These are phyloP conservation scores for Trichodelitschia bisporula DNA, from an alignment of 495 filamentous ascomycete genomes.

Conservation along the genomic window DNA sequence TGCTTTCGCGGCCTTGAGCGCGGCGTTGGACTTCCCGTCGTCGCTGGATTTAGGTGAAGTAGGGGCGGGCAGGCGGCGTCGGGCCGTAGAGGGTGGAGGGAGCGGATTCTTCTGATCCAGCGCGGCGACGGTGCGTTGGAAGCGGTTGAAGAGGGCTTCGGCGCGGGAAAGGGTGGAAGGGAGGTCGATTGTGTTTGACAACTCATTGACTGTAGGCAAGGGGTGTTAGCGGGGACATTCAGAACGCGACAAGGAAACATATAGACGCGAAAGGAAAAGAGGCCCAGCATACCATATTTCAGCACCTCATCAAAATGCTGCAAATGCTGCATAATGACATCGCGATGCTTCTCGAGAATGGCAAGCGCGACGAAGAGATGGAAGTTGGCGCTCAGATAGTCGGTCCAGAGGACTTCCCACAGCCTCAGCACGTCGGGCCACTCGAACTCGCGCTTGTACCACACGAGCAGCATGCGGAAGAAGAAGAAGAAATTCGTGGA, in stretches of 20 bases:
- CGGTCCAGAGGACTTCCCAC: slow-evolving; percentile 91
- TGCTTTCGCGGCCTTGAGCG: not conserved
- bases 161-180: slow-evolving; percentile 61
- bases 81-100: slow-evolving; percentile 35
- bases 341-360: slow-evolving; percentile 83
- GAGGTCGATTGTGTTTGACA: slow-evolving; percentile 80
- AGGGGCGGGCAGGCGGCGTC: slow-evolving; percentile 20
- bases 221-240: not conserved
- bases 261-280: not conserved
- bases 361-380: slow-evolving; percentile 87
- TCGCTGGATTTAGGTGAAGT: slow-evolving; percentile 1
- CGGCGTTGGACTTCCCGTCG: not conserved
- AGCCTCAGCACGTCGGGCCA: slow-evolving; percentile 69
- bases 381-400: slow-evolving; percentile 66
- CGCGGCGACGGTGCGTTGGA: slow-evolving; percentile 64
- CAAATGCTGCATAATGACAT: slow-evolving; percentile 84
- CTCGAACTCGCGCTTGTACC: slow-evolving; percentile 93
- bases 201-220: slow-evolving; percentile 57
- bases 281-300: slow-evolving; percentile 51
- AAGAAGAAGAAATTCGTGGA: slow-evolving; percentile 99
- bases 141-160: slow-evolving; percentile 67
- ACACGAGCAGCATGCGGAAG: slow-evolving; percentile 93
- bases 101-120: slow-evolving; percentile 71
- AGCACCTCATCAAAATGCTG: slow-evolving; percentile 91
- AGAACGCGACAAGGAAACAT: slow-evolving; percentile 1